These are phyloP conservation scores for Yamadazyma sp. DNA, from an alignment of 805 yeast species.

Conservation along the genomic window DNA sequence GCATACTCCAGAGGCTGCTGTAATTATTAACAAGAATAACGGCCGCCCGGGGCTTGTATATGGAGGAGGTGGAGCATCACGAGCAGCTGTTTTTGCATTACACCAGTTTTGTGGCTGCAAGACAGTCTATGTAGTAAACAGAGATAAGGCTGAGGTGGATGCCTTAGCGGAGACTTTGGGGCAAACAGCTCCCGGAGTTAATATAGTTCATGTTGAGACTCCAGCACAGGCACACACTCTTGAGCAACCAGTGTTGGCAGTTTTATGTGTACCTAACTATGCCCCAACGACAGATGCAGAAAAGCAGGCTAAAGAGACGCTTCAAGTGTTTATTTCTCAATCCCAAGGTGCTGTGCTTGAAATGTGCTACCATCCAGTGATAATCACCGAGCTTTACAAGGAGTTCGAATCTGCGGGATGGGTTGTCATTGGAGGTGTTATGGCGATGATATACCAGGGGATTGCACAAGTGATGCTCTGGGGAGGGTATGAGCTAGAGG, in stretches of 20 bases:
- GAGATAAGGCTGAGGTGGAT: conserved; percentile 27
- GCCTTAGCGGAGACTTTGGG: conserved; percentile 20
- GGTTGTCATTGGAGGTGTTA: conserved; percentile 31
- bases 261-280: conserved; percentile 31
- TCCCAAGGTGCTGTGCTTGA: conserved; percentile 29
- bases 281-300: conserved; percentile 25
- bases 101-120: conserved; percentile 25
- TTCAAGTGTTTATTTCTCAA: conserved; percentile 26
- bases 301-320: conserved; percentile 22
- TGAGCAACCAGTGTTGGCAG: conserved; percentile 23
- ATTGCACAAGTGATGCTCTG: conserved; percentile 31
- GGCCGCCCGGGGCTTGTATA: conserved; percentile 30
- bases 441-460: conserved; percentile 34
- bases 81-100: conserved; percentile 33
- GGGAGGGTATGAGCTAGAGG: conserved; percentile 27
- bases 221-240: conserved; percentile 23
- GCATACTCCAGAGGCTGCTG: conserved; percentile 10
- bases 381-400: conserved; percentile 23
- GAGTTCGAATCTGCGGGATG: conserved; percentile 25
- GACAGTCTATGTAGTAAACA: conserved; percentile 28
- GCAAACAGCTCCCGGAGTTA: conserved; percentile 23
- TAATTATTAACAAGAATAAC: conserved; percentile 8
- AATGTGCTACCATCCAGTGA: conserved; percentile 35
- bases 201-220: conserved; percentile 25
- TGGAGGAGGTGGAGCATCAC: conserved; percentile 38